Percentiles rank a stretch among this genome's conserved stretches.
phyloP scores from a whole-genome alignment of 2,329 filamentous ascomycete genomes.

The Aquanectria penicillioides region DNA sequence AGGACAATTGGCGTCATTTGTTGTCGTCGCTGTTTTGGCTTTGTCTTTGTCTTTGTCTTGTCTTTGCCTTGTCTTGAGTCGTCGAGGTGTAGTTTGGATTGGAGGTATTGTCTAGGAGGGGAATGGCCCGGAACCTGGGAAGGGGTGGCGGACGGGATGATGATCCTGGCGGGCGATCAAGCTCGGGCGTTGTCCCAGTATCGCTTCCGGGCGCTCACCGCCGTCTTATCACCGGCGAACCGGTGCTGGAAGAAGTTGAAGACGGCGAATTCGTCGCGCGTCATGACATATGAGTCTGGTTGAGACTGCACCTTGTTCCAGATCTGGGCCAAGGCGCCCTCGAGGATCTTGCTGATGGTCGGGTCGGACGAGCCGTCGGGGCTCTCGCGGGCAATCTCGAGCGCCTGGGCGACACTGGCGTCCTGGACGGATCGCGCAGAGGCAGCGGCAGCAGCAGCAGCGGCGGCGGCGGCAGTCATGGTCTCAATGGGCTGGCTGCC shows the following conservation, averaged over 20 bases:
- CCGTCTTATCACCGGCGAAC: slow-evolving; percentile 64
- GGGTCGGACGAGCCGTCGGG: slow-evolving; percentile 73
- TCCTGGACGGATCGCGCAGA: slow-evolving; percentile 40
- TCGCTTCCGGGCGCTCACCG: slow-evolving; percentile 58
- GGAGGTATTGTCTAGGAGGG: slow-evolving; percentile 19
- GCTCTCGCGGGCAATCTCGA: slow-evolving; percentile 80
- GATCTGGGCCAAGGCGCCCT: slow-evolving; percentile 69
- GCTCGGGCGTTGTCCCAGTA: slow-evolving; percentile 62
- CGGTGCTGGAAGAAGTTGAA: slow-evolving; percentile 86
- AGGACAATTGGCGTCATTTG: slow-evolving; percentile 11
- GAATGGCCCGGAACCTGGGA: slow-evolving; percentile 13
- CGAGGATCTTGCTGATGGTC: slow-evolving; percentile 71
- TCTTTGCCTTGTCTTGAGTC: neutral
- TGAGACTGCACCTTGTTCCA: slow-evolving; percentile 74
- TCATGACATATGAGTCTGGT: slow-evolving; percentile 78
- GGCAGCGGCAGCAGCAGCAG: slow-evolving; percentile 28
- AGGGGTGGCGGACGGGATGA: slow-evolving; percentile 19
- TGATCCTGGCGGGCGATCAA: slow-evolving; percentile 38
- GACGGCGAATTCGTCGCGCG: slow-evolving; percentile 80
- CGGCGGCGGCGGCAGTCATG: slow-evolving; percentile 32
- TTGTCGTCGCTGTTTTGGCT: slow-evolving; percentile 2
- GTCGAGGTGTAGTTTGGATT: slow-evolving; percentile 16
- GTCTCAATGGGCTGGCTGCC: slow-evolving; percentile 30
- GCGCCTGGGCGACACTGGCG: slow-evolving; percentile 69
- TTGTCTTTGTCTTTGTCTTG: neutral